Conservation (phyloP, 768 basidiomycete species). For the Boletus tomentosulus region DNA sequence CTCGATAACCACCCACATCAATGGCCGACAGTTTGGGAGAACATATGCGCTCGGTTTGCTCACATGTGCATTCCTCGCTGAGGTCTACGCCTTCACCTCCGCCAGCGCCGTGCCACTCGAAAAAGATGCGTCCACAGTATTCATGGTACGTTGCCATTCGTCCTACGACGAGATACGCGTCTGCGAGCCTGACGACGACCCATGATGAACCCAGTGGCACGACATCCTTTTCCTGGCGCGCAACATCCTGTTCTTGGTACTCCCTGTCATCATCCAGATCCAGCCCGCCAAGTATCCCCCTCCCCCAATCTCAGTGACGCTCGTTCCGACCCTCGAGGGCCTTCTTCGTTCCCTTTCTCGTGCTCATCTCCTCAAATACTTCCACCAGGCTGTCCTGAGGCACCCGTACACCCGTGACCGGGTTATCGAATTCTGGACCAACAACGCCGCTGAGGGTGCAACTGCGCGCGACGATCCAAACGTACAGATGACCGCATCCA, state of each 20-base stretch:
- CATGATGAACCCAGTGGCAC: slow-evolving; percentile 52
- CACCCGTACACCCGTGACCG: slow-evolving; percentile 43
- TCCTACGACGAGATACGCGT: background rate
- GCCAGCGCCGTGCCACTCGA: slow-evolving; percentile 45
- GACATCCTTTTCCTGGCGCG: slow-evolving; percentile 53
- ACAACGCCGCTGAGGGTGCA: slow-evolving; percentile 49
- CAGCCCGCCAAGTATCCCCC: slow-evolving; percentile 34
- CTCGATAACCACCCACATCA: slow-evolving; percentile 39
- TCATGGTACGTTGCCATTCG: slow-evolving; percentile 34
- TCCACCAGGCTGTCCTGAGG: slow-evolving; percentile 55
- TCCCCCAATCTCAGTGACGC: slow-evolving; percentile 27
- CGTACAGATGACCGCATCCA: slow-evolving; percentile 45
- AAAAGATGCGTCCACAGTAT: slow-evolving; percentile 32
- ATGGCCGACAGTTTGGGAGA: slow-evolving; percentile 41
- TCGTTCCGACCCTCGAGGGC: slow-evolving; percentile 23
- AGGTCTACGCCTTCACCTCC: slow-evolving; percentile 51
- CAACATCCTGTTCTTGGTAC: slow-evolving; percentile 52
- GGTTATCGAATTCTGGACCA: slow-evolving; percentile 54
- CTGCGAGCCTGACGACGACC: background rate
- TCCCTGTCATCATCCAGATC: slow-evolving; percentile 49
- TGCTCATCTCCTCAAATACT: slow-evolving; percentile 52
- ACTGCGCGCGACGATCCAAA: slow-evolving; percentile 45
- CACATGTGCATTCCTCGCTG: slow-evolving; percentile 45
- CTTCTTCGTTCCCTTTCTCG: slow-evolving; percentile 40
- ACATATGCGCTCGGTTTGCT: slow-evolving; percentile 46